Evolutionary conservation across 257 asterid species (phyloP).

Genomic region (Datura wrightii): DNA sequence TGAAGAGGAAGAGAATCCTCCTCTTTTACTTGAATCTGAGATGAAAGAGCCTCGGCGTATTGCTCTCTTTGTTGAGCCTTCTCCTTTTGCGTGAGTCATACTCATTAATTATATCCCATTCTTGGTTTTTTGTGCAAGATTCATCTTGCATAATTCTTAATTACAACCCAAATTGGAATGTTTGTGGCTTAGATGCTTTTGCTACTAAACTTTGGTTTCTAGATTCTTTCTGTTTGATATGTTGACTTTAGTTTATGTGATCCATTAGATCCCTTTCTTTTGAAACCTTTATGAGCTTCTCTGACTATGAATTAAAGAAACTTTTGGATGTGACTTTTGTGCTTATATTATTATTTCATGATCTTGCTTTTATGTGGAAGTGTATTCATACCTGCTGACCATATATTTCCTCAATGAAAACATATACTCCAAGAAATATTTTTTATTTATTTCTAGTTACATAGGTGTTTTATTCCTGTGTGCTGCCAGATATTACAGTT

Average conservation of each 20-base stretch:
- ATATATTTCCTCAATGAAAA: neutral
- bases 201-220: neutral
- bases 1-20: slow-evolving; percentile 61
- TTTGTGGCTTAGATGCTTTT: neutral
- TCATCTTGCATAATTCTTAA: neutral
- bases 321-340: neutral
- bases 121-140: neutral
- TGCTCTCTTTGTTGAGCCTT: slow-evolving; percentile 97
- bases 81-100: slow-evolving; percentile 92
- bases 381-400: neutral
- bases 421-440: neutral
- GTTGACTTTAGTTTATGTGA: slow-evolving; percentile 23
- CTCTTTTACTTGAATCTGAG: slow-evolving; percentile 67
- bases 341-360: neutral
- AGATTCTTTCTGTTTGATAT: slow-evolving; percentile 26
- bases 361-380: neutral
- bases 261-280: slow-evolving; percentile 23
- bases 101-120: neutral
- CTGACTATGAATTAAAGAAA: neutral
- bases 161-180: neutral
- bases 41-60: slow-evolving; percentile 73
- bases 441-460: neutral
- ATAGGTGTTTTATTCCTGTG: neutral
- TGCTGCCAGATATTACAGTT: neutral
- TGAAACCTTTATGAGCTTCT: neutral